Evolutionary conservation across 1,139 yeast species (phyloP).

Genomic region (Yamadazyma dendronema): DNA sequence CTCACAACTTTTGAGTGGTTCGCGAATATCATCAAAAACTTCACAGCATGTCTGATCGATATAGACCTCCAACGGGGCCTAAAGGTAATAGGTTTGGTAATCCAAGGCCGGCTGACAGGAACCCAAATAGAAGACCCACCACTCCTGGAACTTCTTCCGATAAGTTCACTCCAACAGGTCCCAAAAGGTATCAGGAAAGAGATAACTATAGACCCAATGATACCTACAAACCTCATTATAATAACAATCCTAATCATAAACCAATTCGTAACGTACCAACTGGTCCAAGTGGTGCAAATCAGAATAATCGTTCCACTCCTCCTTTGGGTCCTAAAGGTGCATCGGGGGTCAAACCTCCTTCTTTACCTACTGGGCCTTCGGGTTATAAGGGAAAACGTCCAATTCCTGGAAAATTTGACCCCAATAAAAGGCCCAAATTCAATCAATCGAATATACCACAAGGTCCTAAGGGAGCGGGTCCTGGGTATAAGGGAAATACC

Average conservation of each 20-base stretch:
- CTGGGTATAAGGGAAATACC: no score
- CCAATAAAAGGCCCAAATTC: slow-evolving; percentile 8
- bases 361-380: slow-evolving; percentile 9
- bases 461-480: not conserved
- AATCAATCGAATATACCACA: not conserved
- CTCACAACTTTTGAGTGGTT: no score
- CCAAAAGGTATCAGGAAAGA: slow-evolving; percentile 17
- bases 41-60: slow-evolving; percentile 39
- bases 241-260: not conserved
- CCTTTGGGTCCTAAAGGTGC: slow-evolving; percentile 2
- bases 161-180: slow-evolving; percentile 16
- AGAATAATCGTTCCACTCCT: not conserved
- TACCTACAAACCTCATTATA: slow-evolving; percentile 7
- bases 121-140: slow-evolving; percentile 13
- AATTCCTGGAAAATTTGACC: slow-evolving; percentile 2
- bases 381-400: slow-evolving; percentile 6
- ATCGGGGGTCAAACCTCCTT: no score
- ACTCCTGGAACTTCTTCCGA: slow-evolving; percentile 3
- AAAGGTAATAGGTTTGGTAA: slow-evolving; percentile 24
- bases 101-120: slow-evolving; percentile 7
- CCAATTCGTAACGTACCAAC: not conserved
- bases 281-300: slow-evolving; percentile 4
- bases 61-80: slow-evolving; percentile 39
- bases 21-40: not conserved
- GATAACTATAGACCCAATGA: slow-evolving; percentile 18